Evolutionary conservation across 805 yeast species (phyloP).

Genomic region (Candida awuae): DNA sequence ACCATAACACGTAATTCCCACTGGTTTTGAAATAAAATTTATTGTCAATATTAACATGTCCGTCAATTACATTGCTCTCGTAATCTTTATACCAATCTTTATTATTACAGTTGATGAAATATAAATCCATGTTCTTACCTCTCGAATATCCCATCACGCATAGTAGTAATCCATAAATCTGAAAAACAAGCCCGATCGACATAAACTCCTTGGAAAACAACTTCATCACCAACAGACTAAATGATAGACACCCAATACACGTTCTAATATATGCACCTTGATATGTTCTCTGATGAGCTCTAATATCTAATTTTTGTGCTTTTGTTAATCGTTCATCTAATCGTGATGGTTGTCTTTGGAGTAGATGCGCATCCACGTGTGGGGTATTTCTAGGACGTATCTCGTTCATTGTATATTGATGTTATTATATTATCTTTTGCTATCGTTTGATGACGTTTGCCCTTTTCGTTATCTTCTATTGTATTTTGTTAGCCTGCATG

Average conservation of each 20-base stretch:
- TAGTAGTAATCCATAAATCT: constrained; percentile 47
- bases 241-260: constrained; percentile 59
- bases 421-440: too few relatives aligned
- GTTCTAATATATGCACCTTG: constrained; percentile 79
- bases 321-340: constrained; percentile 31
- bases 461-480: too few relatives aligned
- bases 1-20: constrained; percentile 50
- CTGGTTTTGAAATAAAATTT: constrained; percentile 44
- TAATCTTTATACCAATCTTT: constrained; percentile 18
- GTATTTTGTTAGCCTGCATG: too few relatives aligned
- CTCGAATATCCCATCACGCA: constrained; percentile 32
- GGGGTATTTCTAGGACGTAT: neutral
- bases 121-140: constrained; percentile 26
- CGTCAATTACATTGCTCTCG: constrained; percentile 1
- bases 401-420: too few relatives aligned
- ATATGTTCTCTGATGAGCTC: constrained; percentile 76
- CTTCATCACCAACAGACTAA: constrained; percentile 55
- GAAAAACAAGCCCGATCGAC: constrained; percentile 59
- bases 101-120: constrained; percentile 23
- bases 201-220: constrained; percentile 56
- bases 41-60: constrained; percentile 12
- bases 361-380: neutral
- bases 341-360: constrained; percentile 26
- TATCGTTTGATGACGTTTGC: too few relatives aligned
- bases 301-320: constrained; percentile 38